Base-by-base conservation (phyloP, 2,329 filamentous ascomycete species). In the Capronia coronata region DNA sequence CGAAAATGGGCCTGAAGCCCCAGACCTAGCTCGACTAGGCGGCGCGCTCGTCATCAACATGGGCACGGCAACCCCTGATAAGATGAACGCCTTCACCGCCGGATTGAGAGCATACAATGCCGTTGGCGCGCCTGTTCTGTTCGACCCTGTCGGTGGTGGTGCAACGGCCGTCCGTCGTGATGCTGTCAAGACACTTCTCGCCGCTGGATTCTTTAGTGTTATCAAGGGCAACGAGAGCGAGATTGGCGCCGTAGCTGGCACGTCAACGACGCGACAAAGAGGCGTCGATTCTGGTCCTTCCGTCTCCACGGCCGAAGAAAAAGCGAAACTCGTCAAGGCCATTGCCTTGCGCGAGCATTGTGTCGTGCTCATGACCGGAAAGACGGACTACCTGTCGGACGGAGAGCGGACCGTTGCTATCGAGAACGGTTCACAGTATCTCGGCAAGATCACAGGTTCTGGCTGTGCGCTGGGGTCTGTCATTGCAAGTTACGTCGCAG, bases 141-240 rank as follows among this genome's bases (percentile, higher is more conserved):
- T 93, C 44, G 93, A 97, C 60, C 91, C 93, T 0, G 91, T 97
- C 0, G 91, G 91, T 9, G 89, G 86, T 5, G 90, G 88, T 5
- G 91, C 91, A 0, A 96, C 89, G 0, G 63, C 76, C 5, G 75
- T 91, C 38, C 80, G 93, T 10, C 79, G 83, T 43, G 72, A 77
- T 1, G 86, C 88, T 0, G 80, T 91, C 22, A 79, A 80, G 51
- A 75, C 75, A 1, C 78, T 97, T 30, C 75, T 96, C 62, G 72
- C 78, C 0, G 76, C 74, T 2, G 89, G 88, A 32, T 87, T 87
- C 66, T 86, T 94, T 61, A 81, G 87, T 65, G 75, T 96, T 35
- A 90, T 97, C 68, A 97, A 97, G 65, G 91, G 91, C 42, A 97
- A 97, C 68, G 87, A 94, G 64, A 82, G 84, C 46, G 93, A 97